Conservation (phyloP, 495 filamentous ascomycete species). For the Penicillium cosmopolitanum region DNA sequence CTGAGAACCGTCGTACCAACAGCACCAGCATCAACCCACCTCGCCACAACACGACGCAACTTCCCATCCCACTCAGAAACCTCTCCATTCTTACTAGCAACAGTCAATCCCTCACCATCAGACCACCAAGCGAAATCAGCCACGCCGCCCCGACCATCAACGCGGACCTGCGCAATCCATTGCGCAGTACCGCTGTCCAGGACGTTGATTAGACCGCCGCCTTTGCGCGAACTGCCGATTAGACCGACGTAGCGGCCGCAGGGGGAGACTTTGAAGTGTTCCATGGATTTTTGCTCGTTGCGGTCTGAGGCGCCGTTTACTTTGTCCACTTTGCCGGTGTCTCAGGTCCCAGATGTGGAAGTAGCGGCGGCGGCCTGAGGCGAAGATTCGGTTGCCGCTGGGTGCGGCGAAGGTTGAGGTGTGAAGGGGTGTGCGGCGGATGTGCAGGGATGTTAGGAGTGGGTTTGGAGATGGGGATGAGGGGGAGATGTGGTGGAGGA, state of each 20-base stretch:
- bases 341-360: constrained; percentile 94
- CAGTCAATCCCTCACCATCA: constrained; percentile 73
- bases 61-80: constrained; percentile 86
- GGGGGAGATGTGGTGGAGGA: constrained; percentile 83
- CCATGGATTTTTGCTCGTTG: constrained; percentile 87
- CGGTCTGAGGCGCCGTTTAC: constrained; percentile 71
- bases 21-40: constrained; percentile 90
- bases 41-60: constrained; percentile 65
- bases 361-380: constrained; percentile 83
- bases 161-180: constrained; percentile 82
- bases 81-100: constrained; percentile 84
- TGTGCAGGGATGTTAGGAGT: constrained; percentile 83
- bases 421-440: constrained; percentile 76
- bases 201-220: constrained; percentile 85
- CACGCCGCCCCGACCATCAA: constrained; percentile 81
- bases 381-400: constrained; percentile 63
- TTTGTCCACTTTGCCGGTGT: constrained; percentile 79
- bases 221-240: constrained; percentile 74
- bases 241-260: constrained; percentile 84
- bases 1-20: constrained; percentile 81
- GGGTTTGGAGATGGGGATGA: constrained; percentile 79
- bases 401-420: constrained; percentile 72
- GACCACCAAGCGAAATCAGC: constrained; percentile 92
- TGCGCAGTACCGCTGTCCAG: constrained; percentile 79
- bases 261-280: constrained; percentile 81